Percentiles rank a stretch among this genome's conserved stretches.
These are phyloP conservation scores for Pyricularia pennisetigena DNA, from an alignment of 2,329 filamentous ascomycete species.

Conservation along the genomic window DNA sequence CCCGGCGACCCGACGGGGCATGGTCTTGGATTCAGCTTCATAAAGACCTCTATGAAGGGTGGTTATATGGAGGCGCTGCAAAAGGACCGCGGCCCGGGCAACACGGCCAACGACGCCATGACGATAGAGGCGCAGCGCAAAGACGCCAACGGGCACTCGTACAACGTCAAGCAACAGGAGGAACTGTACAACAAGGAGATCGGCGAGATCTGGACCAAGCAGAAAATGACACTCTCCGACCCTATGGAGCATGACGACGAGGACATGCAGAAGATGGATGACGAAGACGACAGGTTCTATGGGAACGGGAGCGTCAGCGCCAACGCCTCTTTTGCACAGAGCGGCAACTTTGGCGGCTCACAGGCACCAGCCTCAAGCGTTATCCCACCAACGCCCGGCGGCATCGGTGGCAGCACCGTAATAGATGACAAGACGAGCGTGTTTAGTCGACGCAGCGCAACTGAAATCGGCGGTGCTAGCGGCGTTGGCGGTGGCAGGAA, in stretches of 20 bases:
- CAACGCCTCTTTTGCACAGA: background rate
- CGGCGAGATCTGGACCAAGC: slow-evolving; percentile 82
- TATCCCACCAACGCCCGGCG: background rate
- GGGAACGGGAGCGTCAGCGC: slow-evolving; percentile 45
- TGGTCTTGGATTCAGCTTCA: slow-evolving; percentile 91
- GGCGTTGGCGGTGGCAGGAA: background rate
- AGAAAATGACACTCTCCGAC: slow-evolving; percentile 70
- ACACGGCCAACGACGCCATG: slow-evolving; percentile 70
- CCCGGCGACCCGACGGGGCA: slow-evolving; percentile 91
- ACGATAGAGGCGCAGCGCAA: slow-evolving; percentile 81
- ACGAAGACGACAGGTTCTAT: slow-evolving; percentile 61
- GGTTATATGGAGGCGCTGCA: slow-evolving; percentile 77
- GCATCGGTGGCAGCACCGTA: background rate
- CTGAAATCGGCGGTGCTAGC: slow-evolving; percentile 1
- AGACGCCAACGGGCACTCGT: slow-evolving; percentile 86
- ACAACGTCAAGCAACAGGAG: slow-evolving; percentile 94
- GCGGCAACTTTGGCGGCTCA: background rate
- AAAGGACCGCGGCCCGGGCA: slow-evolving; percentile 36
- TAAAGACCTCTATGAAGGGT: slow-evolving; percentile 97
- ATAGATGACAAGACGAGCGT: slow-evolving; percentile 23
- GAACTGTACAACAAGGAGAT: slow-evolving; percentile 88
- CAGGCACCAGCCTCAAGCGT: background rate
- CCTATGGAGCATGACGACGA: slow-evolving; percentile 56
- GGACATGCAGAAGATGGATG: slow-evolving; percentile 46
- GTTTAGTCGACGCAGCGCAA: slow-evolving; percentile 4